Base-by-base conservation (phyloP, 202 grass and related monocot species). In the Brachypodium distachyon region DNA sequence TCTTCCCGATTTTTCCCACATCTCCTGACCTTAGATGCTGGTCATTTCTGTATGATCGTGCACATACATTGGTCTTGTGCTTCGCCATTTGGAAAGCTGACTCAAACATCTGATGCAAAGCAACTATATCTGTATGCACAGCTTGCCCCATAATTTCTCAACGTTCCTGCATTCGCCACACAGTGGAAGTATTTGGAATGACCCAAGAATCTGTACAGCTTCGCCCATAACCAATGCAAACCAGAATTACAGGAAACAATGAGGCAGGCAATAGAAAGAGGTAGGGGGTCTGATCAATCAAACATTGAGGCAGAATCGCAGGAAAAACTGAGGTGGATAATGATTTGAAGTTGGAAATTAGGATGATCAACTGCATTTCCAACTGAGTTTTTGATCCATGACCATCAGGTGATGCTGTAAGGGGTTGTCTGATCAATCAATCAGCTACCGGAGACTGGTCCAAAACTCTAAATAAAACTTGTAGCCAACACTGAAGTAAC, bases 11-110 rank as follows among this genome's bases (percentile, higher is more conserved):
- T 52, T 21, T 49, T 47, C 33, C 66, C 23, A 32, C 72, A 34
- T 71, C 57, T 83, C 16, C 17, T 61, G 75, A 67, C 81, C 76
- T 61, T 78, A 52, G 16, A 44, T 81, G 75, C n/a, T n/a, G 80
- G 25, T 66, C 36, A 23, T 67, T 88, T 78, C 81, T 85, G 51
- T 84, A 59, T 69, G 42, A 73, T 84, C 74, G 27, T 39, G 52
- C 47, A 48, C 42, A 78, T 25, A 72, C 25, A 72, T 56, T 66
- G 46, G 64, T 80, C 74, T 76, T 59, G 8, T 83, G 49, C 34
- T 69, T 53, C 11, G 42, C 9, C 60, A 28, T 72, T 53, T 40
- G 7, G 0, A 28, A 22, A 34, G 39, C 13, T n/a, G 40, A 42
- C 7, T 63, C 7, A 58, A 50, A 60, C 14, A 66, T 68, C 40